Conservation (phyloP, 306 rosid genomes). For the Vicia villosa region DNA sequence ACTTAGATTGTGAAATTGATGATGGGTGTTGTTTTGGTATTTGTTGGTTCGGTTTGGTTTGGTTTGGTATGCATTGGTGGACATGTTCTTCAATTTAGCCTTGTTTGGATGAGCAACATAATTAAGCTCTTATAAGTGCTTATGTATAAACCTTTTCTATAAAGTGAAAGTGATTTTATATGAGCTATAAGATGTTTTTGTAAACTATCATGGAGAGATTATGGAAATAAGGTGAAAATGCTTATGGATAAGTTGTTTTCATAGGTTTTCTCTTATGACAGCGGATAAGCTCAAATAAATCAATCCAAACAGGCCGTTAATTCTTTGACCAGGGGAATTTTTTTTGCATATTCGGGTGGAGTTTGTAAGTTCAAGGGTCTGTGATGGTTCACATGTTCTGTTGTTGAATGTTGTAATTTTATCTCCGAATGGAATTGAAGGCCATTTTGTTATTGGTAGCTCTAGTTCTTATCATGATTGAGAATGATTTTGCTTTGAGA, state of each 20-base stretch:
- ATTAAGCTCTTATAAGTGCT: background rate
- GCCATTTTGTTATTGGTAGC: too few relatives aligned
- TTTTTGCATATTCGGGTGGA: background rate
- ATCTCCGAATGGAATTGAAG: too few relatives aligned
- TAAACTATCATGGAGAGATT: background rate
- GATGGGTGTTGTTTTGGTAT: slow-evolving; percentile 5
- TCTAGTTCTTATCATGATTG: background rate
- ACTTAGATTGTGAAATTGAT: slow-evolving; percentile 7
- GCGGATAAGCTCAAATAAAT: background rate
- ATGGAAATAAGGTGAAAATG: background rate
- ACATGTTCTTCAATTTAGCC: background rate
- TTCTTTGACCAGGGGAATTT: background rate
- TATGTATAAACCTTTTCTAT: background rate
- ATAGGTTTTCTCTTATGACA: background rate
- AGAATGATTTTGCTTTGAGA: background rate
- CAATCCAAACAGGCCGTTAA: background rate
- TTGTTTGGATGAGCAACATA: background rate
- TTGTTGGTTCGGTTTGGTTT: slow-evolving; percentile 1
- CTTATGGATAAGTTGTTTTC: background rate
- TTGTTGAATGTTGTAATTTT: too few relatives aligned
- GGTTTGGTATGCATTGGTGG: background rate
- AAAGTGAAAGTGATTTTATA: background rate
- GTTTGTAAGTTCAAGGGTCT: background rate
- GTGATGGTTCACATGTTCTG: background rate
- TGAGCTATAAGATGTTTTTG: background rate